Percentiles rank a stretch among this genome's conserved stretches.
Conservation (phyloP, 768 basidiomycete genomes). For the Lactarius hengduanensis region DNA sequence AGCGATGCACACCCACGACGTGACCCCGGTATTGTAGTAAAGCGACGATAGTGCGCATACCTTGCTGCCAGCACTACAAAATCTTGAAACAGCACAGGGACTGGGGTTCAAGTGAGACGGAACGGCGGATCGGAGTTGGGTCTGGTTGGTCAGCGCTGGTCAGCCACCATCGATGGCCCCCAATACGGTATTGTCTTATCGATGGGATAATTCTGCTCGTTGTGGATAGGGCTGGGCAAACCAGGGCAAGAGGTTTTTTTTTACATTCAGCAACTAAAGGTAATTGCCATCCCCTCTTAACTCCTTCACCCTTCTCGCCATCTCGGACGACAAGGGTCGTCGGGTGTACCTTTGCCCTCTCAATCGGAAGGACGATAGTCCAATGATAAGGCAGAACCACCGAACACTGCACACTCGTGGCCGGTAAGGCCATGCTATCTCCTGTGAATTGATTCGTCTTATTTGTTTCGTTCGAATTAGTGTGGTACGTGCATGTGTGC, state of each 20-base stretch:
- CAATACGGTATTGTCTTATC: not conserved
- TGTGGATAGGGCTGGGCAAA: not conserved
- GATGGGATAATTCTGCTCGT: not conserved
- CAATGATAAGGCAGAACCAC: not conserved
- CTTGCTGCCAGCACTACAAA: not conserved
- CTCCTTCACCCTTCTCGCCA: not conserved
- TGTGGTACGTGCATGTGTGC: not conserved
- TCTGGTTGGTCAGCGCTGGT: not conserved
- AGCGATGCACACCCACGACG: not conserved
- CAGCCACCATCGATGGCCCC: not conserved
- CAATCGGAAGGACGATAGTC: not conserved
- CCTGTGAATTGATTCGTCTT: not conserved
- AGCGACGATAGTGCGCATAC: not conserved
- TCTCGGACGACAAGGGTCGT: not conserved
- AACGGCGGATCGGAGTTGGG: not conserved
- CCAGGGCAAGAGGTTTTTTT: conserved; percentile 1
- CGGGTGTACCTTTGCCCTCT: not conserved
- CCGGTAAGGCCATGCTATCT: not conserved
- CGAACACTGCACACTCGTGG: not conserved
- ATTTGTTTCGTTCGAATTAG: not conserved
- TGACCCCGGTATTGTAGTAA: not conserved
- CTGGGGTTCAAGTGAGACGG: not conserved
- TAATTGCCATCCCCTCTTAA: conserved; percentile 3
- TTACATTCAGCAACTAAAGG: conserved; percentile 12
- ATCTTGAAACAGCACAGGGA: not conserved